Conservation (phyloP, 2,329 filamentous ascomycete species). For the Pseudopithomyces chartarum region DNA sequence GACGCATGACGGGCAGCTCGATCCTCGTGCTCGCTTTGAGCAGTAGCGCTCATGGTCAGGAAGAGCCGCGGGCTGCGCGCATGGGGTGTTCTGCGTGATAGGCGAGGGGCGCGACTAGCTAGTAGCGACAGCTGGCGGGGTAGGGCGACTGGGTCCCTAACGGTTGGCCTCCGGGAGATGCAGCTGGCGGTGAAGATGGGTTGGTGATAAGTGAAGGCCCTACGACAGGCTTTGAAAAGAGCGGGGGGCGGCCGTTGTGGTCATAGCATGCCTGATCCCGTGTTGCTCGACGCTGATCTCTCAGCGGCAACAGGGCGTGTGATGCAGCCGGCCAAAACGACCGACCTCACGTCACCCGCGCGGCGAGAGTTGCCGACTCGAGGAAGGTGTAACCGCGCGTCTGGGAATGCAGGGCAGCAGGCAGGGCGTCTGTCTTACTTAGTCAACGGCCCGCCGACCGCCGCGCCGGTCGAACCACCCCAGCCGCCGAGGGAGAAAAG, state of each 20-base stretch:
- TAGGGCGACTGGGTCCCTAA: neutral
- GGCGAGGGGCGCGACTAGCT: neutral
- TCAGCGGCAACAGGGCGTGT: conserved; percentile 17
- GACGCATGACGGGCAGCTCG: conserved; percentile 9
- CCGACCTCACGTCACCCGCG: neutral
- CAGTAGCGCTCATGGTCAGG: conserved; percentile 15
- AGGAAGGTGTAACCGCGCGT: neutral
- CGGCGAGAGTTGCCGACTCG: neutral
- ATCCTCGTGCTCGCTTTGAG: conserved; percentile 13
- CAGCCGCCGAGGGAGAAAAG: neutral
- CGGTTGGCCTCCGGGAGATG: neutral
- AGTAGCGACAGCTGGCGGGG: neutral
- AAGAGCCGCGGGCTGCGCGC: neutral
- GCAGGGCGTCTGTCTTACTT: too few relatives aligned
- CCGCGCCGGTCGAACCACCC: conserved; percentile 11
- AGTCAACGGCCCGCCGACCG: neutral
- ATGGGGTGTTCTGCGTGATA: neutral
- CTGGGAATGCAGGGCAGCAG: neutral
- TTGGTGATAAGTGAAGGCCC: conserved; percentile 3
- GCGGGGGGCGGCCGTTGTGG: conserved; percentile 8
- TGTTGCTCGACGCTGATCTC: conserved; percentile 19
- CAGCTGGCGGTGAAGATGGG: neutral
- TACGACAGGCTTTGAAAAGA: conserved; percentile 1
- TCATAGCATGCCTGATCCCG: conserved; percentile 13
- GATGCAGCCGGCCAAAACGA: conserved; percentile 9